Evolutionary conservation across 352 stramenopile genomes (phyloP), one percentile per base, ranked within the genome.

Genomic region (Globisporangium mamillatum): DNA sequence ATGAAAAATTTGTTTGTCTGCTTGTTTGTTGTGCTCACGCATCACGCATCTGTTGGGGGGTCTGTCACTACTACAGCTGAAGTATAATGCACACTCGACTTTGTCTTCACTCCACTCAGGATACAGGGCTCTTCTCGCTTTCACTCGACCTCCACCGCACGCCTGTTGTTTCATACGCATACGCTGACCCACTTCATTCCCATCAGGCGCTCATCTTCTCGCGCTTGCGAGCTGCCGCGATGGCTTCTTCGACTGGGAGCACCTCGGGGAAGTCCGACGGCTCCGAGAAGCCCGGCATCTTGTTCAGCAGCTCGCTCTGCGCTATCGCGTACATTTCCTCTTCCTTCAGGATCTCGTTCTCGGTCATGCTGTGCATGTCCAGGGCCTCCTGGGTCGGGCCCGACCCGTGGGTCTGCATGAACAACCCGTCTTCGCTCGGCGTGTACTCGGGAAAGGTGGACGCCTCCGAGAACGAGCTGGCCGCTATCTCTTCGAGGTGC

Each of bases 371-470:
- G 24, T 65, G 55, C 20, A 34, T 25, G 24, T 64, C 54, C 9
- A 46, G 44, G 5, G 7, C 60, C 46, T 67, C 59, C 14, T 68
- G 25, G 10, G 63, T 36, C 12, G 64, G 60, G 12, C 44, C 46
- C 10, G 69, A 9, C 18, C 54, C 66, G 38, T 75, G 60, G 59
- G 75, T 71, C 60, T 84, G 46, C 12, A 67, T 64, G 48, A 89
- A 61, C 34, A 91, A 57, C 44, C 79, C 64, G 56, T 93, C 85
- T 52, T 93, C 82, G 24, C 67, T 71, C 14, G 82, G 71, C 0
- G 85, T 84, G 38, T 79, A 87, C 72, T 90, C 85, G 2, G 85
- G 85, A 59, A 90, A 91, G 6, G 78, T 71, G 9, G 85, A 93
- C 1, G 81, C 63, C 64, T 91, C 85, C 0, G 82, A 89, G 69